Evolutionary conservation across 2,329 filamentous ascomycete species (phyloP).

Genomic region (Penicillium sp.): DNA sequence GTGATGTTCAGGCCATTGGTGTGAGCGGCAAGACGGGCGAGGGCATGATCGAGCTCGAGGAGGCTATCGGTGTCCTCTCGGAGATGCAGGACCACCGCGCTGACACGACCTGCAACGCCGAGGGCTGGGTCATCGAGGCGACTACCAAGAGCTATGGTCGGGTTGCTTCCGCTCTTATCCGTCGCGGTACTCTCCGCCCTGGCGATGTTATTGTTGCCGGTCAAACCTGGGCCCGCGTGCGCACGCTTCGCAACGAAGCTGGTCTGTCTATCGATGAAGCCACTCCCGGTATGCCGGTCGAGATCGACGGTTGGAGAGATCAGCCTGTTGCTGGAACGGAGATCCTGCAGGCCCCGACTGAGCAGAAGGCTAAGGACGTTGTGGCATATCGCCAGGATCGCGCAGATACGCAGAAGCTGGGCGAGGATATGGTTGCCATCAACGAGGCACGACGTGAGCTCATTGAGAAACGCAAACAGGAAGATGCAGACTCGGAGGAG

Average conservation of each 20-base stretch:
- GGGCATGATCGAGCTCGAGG: conserved; percentile 90
- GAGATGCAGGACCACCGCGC: conserved; percentile 92
- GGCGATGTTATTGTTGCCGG: conserved; percentile 90
- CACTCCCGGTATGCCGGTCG: conserved; percentile 85
- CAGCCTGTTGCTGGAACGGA: conserved; percentile 85
- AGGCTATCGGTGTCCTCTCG: conserved; percentile 82
- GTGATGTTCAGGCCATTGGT: conserved; percentile 88
- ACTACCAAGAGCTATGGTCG: conserved; percentile 84
- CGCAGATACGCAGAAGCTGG: conserved; percentile 68
- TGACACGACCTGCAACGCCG: conserved; percentile 74
- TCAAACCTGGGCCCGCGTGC: conserved; percentile 84
- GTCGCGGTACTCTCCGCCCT: conserved; percentile 79
- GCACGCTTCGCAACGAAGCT: conserved; percentile 82
- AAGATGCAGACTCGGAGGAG: conserved; percentile 44
- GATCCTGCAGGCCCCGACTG: conserved; percentile 80
- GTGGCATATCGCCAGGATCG: conserved; percentile 77
- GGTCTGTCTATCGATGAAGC: conserved; percentile 75
- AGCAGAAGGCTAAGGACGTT: conserved; percentile 78
- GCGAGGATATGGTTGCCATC: conserved; percentile 75
- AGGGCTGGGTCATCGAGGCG: conserved; percentile 94
- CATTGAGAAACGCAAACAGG: conserved; percentile 56
- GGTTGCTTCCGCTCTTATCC: conserved; percentile 86
- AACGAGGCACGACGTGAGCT: conserved; percentile 70
- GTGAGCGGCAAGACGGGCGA: conserved; percentile 93
- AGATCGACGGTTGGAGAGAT: conserved; percentile 93